Conservation (phyloP, 495 filamentous ascomycete species). For the Cercophora newfieldiana region DNA sequence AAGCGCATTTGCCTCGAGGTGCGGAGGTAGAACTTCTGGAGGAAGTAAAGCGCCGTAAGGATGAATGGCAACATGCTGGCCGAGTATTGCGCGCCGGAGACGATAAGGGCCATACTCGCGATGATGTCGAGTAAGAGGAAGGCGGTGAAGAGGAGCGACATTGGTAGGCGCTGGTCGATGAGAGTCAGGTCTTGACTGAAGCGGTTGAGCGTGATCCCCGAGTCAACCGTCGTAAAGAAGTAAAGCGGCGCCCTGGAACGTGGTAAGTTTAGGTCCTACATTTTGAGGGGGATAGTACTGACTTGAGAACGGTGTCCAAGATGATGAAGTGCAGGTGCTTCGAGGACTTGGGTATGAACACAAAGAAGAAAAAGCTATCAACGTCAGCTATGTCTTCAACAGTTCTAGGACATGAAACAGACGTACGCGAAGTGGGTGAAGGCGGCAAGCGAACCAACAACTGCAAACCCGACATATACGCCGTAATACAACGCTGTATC, state of each 20-base stretch:
- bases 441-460: background rate
- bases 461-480: background rate
- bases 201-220: background rate
- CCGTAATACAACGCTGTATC: slow-evolving; percentile 1
- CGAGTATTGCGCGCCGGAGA: background rate
- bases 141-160: background rate
- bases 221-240: slow-evolving; percentile 1
- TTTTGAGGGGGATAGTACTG: background rate
- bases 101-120: background rate
- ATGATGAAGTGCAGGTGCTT: background rate
- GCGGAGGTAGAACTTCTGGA: slow-evolving; percentile 57
- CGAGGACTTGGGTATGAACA: slow-evolving; percentile 1
- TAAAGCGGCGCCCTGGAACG: background rate
- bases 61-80: slow-evolving; percentile 26
- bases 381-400: background rate
- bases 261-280: background rate
- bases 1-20: slow-evolving; percentile 58
- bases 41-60: slow-evolving; percentile 37
- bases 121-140: background rate
- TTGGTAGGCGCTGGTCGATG: slow-evolving; percentile 1
- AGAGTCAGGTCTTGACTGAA: slow-evolving; percentile 1
- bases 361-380: background rate
- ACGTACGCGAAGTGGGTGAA: background rate
- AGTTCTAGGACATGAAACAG: background rate
- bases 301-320: background rate